A percentile compares a stretch with the other conserved stretches of the same genome.
phyloP scores from a whole-genome alignment of 148 eudicot species.

The Fagopyrum homotropicum region DNA sequence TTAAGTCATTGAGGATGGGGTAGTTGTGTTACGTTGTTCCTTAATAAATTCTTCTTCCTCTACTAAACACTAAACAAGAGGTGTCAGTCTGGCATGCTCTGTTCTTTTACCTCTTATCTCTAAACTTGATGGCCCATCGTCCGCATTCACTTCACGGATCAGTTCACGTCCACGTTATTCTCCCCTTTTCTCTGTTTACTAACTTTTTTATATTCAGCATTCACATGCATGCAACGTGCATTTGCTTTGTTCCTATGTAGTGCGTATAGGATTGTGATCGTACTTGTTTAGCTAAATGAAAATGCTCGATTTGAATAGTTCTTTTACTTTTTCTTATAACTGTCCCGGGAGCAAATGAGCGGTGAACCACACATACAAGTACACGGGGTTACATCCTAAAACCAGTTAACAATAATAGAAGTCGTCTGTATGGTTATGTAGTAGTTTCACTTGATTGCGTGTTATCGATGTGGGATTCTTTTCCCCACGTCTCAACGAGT shows the following conservation, averaged over 20 bases:
- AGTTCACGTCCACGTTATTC: not conserved
- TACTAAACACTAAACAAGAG: not conserved
- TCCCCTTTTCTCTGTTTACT: not conserved
- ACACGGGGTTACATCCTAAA: too few relatives aligned
- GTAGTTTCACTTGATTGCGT: too few relatives aligned
- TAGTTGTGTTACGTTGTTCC: not conserved
- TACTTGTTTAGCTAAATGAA: too few relatives aligned
- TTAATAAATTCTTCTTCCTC: not conserved
- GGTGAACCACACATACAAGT: too few relatives aligned
- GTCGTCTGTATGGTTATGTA: too few relatives aligned
- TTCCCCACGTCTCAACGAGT: too few relatives aligned
- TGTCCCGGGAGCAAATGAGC: too few relatives aligned
- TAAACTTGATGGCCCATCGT: not conserved
- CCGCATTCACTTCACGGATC: not conserved
- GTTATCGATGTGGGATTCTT: too few relatives aligned
- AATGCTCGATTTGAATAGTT: too few relatives aligned
- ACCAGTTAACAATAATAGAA: too few relatives aligned
- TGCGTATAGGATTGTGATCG: too few relatives aligned
- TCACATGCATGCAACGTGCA: constrained; percentile 11
- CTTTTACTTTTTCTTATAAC: too few relatives aligned
- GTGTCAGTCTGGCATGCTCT: not conserved
- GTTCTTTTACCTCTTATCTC: not conserved
- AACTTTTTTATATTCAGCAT: not conserved
- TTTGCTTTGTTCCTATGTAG: not conserved
- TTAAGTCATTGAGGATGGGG: not conserved